Conservation (phyloP, 1,284 basidiomycete species). For the Xerocomus minutiporus region DNA sequence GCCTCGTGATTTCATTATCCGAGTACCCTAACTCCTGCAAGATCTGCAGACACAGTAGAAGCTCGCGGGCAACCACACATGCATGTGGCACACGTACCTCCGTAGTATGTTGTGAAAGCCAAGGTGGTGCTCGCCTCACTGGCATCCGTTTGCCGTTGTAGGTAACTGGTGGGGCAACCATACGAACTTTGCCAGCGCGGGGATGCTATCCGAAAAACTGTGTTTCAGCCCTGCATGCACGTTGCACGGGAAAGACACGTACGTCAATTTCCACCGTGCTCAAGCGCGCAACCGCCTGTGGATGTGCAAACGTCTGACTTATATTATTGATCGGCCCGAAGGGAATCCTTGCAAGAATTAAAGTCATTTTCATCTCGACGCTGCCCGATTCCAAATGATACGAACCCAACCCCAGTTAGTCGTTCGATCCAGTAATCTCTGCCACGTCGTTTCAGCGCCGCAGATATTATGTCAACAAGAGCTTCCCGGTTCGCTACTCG, state of each 20-base stretch:
- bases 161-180: constrained; percentile 81
- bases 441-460: constrained; percentile 52
- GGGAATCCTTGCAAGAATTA: constrained; percentile 56
- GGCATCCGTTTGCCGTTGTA: constrained; percentile 85
- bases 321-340: constrained; percentile 95
- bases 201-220: constrained; percentile 50
- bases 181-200: constrained; percentile 77
- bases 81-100: constrained; percentile 49
- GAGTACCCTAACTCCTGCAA: constrained; percentile 68
- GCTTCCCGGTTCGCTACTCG: constrained; percentile 76
- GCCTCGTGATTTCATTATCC: constrained; percentile 46
- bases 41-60: constrained; percentile 40
- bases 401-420: constrained; percentile 73
- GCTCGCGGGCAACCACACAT: constrained; percentile 1
- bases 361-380: constrained; percentile 6
- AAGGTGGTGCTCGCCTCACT: constrained; percentile 74
- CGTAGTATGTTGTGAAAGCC: constrained; percentile 77
- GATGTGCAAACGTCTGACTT: constrained; percentile 84
- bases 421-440: constrained; percentile 71
- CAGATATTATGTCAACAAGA: constrained; percentile 70
- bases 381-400: constrained; percentile 12
- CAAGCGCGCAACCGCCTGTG: constrained; percentile 70
- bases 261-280: constrained; percentile 63
- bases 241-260: constrained; percentile 25
- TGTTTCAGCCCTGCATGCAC: constrained; percentile 12